Conservation (phyloP, 345 rosid genomes). For the Leavenworthia alabamica region DNA sequence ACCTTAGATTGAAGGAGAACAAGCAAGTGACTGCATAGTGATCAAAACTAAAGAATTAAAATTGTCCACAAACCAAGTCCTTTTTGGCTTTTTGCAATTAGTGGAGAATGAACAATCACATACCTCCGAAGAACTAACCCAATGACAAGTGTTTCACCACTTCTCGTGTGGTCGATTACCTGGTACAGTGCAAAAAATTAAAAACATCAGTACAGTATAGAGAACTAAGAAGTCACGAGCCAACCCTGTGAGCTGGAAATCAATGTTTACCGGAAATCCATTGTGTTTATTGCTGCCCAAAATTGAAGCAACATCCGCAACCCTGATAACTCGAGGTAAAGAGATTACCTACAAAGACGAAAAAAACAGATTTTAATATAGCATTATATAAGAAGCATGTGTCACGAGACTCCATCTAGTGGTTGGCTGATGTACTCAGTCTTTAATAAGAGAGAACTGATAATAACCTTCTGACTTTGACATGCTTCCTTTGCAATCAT, state of each 20-base stretch:
- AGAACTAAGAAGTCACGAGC: background rate
- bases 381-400: background rate
- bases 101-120: background rate
- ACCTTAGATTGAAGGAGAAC: slow-evolving; percentile 94
- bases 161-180: slow-evolving; percentile 90
- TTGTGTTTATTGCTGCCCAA: slow-evolving; percentile 80
- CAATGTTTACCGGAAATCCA: slow-evolving; percentile 76
- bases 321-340: slow-evolving; percentile 78
- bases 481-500: slow-evolving; percentile 78
- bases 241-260: background rate
- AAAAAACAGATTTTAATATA: slow-evolving; percentile 8
- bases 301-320: slow-evolving; percentile 77
- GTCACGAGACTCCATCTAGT: slow-evolving; percentile 4
- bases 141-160: slow-evolving; percentile 84
- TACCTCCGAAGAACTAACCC: slow-evolving; percentile 97
- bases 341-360: slow-evolving; percentile 60
- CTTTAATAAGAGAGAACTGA: background rate
- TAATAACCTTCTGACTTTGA: slow-evolving; percentile 67
- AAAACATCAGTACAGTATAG: slow-evolving; percentile 4
- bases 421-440: background rate
- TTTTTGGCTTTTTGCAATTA: slow-evolving; percentile 14
- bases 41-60: slow-evolving; percentile 13
- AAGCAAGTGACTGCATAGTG: slow-evolving; percentile 69
- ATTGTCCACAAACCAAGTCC: background rate
- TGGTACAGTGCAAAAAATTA: slow-evolving; percentile 19